Percentiles rank a stretch among this genome's conserved stretches.
Conservation (phyloP, 768 basidiomycete genomes). For the Suillus fuscotomentosus region DNA sequence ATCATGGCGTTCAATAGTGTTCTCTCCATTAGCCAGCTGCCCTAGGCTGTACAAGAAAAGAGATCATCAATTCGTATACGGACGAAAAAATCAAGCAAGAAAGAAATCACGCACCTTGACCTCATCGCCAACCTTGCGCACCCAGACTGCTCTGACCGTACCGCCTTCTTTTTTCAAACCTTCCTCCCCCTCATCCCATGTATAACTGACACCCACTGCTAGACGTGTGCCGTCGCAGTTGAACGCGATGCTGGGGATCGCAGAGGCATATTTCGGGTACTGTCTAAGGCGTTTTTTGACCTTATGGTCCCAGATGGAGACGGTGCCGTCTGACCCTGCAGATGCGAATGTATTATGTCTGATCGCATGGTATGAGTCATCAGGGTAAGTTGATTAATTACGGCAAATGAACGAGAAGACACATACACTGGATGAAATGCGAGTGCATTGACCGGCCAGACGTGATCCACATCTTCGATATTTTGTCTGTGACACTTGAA, state of each 20-base stretch:
- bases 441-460: constrained; percentile 94
- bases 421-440: constrained; percentile 88
- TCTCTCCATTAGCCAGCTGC: not conserved
- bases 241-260: constrained; percentile 81
- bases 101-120: constrained; percentile 53
- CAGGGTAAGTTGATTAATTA: not conserved
- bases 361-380: not conserved
- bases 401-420: not conserved
- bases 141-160: constrained; percentile 48
- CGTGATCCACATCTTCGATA: constrained; percentile 88
- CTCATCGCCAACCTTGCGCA: constrained; percentile 71
- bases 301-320: constrained; percentile 96
- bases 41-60: constrained; percentile 16
- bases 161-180: constrained; percentile 64
- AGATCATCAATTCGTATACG: not conserved
- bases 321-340: constrained; percentile 90
- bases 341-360: constrained; percentile 95
- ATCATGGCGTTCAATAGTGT: not conserved
- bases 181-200: constrained; percentile 85
- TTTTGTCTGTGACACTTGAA: constrained; percentile 96
- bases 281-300: constrained; percentile 94
- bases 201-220: constrained; percentile 85
- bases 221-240: constrained; percentile 80
- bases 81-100: not conserved
- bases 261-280: constrained; percentile 73